Conservation (phyloP, 2,329 filamentous ascomycete genomes). For the Rachicladosporium sp. region DNA sequence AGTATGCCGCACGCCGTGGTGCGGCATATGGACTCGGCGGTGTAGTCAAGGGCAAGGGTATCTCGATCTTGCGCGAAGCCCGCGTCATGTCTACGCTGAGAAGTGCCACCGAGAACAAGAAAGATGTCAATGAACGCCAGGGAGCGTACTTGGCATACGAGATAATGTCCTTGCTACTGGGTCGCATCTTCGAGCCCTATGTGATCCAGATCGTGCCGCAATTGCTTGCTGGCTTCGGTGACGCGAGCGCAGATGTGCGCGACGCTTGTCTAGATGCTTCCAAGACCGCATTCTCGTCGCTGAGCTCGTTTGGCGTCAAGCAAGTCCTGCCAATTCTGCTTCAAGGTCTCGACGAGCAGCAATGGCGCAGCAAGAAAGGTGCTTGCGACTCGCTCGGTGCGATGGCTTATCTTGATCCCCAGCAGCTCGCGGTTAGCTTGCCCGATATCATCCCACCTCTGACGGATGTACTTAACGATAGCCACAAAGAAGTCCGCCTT, state of each 20-base stretch:
- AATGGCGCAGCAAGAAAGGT: constrained; percentile 98
- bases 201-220: constrained; percentile 92
- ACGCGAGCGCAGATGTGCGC: constrained; percentile 75
- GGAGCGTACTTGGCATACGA: constrained; percentile 85
- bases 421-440: constrained; percentile 81
- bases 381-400: constrained; percentile 92
- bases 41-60: constrained; percentile 76
- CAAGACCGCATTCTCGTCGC: constrained; percentile 82
- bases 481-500: constrained; percentile 87
- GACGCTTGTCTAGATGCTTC: constrained; percentile 86
- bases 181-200: constrained; percentile 87
- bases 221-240: constrained; percentile 77
- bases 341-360: constrained; percentile 81
- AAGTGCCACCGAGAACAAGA: constrained; percentile 86
- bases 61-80: constrained; percentile 69
- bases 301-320: constrained; percentile 94
- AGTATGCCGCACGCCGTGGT: constrained; percentile 83
- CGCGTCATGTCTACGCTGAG: constrained; percentile 73
- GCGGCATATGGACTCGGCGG: constrained; percentile 91
- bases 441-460: constrained; percentile 95
- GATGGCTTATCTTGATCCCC: constrained; percentile 96
- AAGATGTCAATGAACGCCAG: constrained; percentile 77
- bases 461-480: constrained; percentile 89
- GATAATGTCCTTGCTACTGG: constrained; percentile 73
- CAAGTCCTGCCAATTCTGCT: constrained; percentile 84